Conservation (phyloP, 129 eudicot genomes). For the Glebionis coronaria region DNA sequence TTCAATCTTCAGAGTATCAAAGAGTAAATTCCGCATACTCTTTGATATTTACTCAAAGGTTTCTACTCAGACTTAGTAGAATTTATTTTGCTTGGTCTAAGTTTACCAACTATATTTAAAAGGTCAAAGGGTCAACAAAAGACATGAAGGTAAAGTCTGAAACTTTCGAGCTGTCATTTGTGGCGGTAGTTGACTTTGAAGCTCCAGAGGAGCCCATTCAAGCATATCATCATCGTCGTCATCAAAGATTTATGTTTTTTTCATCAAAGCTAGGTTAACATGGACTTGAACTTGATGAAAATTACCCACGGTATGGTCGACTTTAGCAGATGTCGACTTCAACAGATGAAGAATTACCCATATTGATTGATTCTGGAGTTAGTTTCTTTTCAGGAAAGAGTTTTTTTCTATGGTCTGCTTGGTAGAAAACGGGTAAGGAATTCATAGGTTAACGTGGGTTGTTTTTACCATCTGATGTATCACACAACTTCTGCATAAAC, state of each 20-base stretch:
- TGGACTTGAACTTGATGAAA: slow-evolving; percentile 9
- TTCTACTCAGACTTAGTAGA: too few species aligned
- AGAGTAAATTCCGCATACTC: too few species aligned
- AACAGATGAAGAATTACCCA: slow-evolving; percentile 13
- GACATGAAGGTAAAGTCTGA: slow-evolving; percentile 17
- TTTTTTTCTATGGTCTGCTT: slow-evolving; percentile 26
- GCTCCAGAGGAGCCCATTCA: slow-evolving; percentile 66
- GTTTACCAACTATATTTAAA: too few species aligned
- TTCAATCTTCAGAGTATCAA: too few species aligned
- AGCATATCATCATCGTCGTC: slow-evolving; percentile 77
- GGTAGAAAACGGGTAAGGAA: slow-evolving; percentile 36
- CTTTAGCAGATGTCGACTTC: slow-evolving; percentile 18
- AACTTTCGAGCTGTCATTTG: slow-evolving; percentile 16
- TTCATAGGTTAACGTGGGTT: slow-evolving; percentile 24
- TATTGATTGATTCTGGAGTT: slow-evolving; percentile 23
- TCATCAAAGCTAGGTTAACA: slow-evolving; percentile 15
- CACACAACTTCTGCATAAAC: too few species aligned
- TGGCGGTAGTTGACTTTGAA: slow-evolving; percentile 26
- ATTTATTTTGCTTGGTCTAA: too few species aligned
- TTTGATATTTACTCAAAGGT: too few species aligned
- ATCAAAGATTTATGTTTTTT: slow-evolving; percentile 42
- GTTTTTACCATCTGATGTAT: slow-evolving; percentile 29
- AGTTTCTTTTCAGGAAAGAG: slow-evolving; percentile 18
- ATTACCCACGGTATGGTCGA: slow-evolving; percentile 17
- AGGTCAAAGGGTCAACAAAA: too few species aligned